phyloP scores from a whole-genome alignment of 306 rosid genomes.

The Trifolium subterraneum region DNA sequence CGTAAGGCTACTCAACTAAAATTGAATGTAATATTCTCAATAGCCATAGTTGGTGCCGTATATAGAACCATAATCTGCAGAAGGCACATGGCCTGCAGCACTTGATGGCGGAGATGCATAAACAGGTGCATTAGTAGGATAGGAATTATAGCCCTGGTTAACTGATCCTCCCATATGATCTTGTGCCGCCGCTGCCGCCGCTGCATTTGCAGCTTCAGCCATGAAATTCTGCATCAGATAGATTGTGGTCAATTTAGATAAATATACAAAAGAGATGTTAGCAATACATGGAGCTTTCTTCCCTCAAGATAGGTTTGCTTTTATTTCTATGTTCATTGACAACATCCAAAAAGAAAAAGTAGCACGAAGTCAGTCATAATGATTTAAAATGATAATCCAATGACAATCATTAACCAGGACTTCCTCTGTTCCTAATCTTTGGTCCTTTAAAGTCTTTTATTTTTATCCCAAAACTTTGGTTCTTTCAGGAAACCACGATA shows the following conservation, averaged over 20 bases:
- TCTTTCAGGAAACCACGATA: too few relatives aligned
- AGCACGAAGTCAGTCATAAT: constrained; percentile 2
- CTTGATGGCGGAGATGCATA: constrained; percentile 55
- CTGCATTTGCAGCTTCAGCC: constrained; percentile 65
- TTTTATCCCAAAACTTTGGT: too few relatives aligned
- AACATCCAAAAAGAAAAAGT: background rate
- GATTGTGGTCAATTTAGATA: background rate
- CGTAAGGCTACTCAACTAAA: constrained; percentile 37
- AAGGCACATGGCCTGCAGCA: constrained; percentile 53
- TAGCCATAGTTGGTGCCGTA: constrained; percentile 63
- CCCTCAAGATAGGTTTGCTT: background rate
- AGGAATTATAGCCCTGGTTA: constrained; percentile 56
- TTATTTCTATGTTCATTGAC: constrained; percentile 7
- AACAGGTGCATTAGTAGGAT: constrained; percentile 52
- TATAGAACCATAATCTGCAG: constrained; percentile 57
- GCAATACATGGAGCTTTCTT: constrained; percentile 20
- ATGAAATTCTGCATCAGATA: constrained; percentile 61
- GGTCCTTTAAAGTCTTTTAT: too few relatives aligned
- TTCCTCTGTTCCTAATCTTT: too few relatives aligned
- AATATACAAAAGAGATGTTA: background rate
- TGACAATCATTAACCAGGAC: constrained; percentile 6
- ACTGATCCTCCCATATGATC: constrained; percentile 55
- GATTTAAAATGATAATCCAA: background rate
- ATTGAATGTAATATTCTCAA: constrained; percentile 40
- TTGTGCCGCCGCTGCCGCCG: constrained; percentile 1